Conservation (phyloP, 345 rosid species). For the Linum tenue region DNA sequence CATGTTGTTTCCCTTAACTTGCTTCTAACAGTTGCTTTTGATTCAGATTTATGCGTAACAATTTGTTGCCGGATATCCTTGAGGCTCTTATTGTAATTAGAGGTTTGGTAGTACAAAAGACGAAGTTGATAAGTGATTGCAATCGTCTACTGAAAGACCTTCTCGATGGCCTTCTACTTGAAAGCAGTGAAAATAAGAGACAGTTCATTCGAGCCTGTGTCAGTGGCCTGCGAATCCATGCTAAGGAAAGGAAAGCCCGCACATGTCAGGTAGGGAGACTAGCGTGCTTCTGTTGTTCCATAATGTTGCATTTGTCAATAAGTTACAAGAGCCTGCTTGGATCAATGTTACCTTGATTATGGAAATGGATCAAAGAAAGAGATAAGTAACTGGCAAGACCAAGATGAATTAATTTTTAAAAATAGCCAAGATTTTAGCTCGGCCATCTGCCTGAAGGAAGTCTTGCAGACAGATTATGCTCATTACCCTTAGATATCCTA, state of each 20-base stretch:
- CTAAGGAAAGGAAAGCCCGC: conserved; percentile 75
- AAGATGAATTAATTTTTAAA: neutral
- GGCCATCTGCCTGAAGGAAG: too few species aligned
- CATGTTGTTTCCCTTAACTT: conserved; percentile 9
- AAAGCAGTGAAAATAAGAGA: conserved; percentile 88
- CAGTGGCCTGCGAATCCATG: conserved; percentile 78
- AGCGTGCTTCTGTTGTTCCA: neutral
- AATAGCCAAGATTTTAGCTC: too few species aligned
- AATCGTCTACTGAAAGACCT: conserved; percentile 84
- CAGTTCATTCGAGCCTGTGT: conserved; percentile 93
- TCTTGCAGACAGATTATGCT: neutral
- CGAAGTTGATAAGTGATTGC: conserved; percentile 93
- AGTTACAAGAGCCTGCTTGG: neutral
- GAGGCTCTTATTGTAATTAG: conserved; percentile 94
- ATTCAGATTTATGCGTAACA: conserved; percentile 80
- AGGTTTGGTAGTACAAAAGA: conserved; percentile 94
- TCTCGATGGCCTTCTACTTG: conserved; percentile 87
- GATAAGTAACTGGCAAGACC: neutral
- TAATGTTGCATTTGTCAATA: neutral
- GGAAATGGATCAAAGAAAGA: neutral
- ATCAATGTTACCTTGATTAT: neutral
- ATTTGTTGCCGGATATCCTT: conserved; percentile 78
- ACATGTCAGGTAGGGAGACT: conserved; percentile 56
- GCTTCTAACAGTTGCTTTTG: conserved; percentile 14
- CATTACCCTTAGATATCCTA: neutral